Evolutionary conservation across 2,329 filamentous ascomycete genomes (phyloP).

Genomic region (Stenocarpella maydis): DNA sequence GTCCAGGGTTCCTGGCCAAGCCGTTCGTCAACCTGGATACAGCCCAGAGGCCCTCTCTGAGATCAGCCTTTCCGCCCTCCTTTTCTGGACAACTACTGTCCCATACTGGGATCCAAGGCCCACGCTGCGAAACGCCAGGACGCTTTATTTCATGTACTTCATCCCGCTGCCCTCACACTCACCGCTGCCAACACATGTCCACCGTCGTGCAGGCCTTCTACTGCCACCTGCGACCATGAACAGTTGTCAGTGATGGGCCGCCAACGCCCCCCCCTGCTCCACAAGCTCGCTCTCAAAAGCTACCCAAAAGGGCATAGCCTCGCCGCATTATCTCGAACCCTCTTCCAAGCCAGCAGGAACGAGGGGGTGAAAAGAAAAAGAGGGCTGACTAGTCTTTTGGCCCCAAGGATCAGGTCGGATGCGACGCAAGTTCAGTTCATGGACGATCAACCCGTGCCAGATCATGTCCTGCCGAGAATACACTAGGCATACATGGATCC

Average conservation of each 20-base stretch:
- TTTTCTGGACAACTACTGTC: conserved; percentile 7
- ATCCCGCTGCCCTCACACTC: conserved; percentile 24
- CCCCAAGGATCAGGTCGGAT: conserved; percentile 21
- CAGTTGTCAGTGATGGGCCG: conserved; percentile 26
- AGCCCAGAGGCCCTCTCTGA: conserved; percentile 7
- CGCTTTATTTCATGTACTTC: conserved; percentile 27
- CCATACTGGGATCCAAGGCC: conserved; percentile 17
- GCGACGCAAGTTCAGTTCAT: conserved; percentile 14
- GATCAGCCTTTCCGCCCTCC: conserved; percentile 18
- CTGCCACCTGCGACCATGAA: conserved; percentile 24
- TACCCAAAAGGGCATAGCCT: conserved; percentile 16
- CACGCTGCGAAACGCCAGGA: conserved; percentile 23
- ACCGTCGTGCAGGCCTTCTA: conserved; percentile 17
- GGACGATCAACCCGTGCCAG: conserved; percentile 4
- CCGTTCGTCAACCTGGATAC: conserved; percentile 9
- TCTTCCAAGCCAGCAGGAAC: conserved; percentile 4
- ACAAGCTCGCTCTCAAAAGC: conserved; percentile 27
- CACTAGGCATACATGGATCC: conserved; percentile 23
- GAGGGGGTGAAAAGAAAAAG: background rate
- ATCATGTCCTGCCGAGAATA: conserved; percentile 22
- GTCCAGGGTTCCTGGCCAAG: conserved; percentile 23
- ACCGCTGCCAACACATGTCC: conserved; percentile 20
- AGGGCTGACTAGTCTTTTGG: conserved; percentile 27
- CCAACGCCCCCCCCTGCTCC: conserved; percentile 22
- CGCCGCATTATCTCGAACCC: background rate